phyloP scores from a whole-genome alignment of 176 grass and related monocot genomes.

The Oryza glumipatula region DNA sequence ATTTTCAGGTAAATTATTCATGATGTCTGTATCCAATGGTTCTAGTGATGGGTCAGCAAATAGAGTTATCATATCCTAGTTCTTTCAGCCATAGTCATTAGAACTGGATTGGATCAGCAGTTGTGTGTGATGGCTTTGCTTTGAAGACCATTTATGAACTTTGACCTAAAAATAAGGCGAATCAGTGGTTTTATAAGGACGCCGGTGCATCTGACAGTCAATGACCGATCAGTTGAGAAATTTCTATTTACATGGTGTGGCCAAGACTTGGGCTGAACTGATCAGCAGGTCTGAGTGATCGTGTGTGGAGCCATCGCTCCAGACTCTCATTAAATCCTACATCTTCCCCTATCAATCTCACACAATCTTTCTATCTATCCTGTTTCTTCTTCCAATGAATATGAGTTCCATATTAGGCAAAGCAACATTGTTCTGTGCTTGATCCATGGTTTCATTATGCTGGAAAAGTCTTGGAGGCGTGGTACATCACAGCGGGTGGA shows the following conservation, averaged over 20 bases:
- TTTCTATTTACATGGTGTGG: not conserved
- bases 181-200: not conserved
- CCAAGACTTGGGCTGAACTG: not conserved
- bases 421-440: not conserved
- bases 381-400: not conserved
- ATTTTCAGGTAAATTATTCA: not conserved
- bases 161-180: not conserved
- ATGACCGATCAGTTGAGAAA: not conserved
- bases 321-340: not conserved
- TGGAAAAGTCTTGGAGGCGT: not conserved
- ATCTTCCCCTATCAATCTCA: not conserved
- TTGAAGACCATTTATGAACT: not conserved
- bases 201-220: not conserved
- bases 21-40: not conserved
- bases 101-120: not conserved
- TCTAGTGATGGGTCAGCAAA: not conserved
- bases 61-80: not conserved
- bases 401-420: not conserved
- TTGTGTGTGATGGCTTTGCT: not conserved
- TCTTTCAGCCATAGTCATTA: constrained; percentile 4
- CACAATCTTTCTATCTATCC: not conserved
- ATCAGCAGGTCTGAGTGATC: not conserved
- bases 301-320: not conserved
- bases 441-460: not conserved
- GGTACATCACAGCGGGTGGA: not conserved